Evolutionary conservation across 805 yeast genomes (phyloP).

Genomic region (Starmerella asiatica): DNA sequence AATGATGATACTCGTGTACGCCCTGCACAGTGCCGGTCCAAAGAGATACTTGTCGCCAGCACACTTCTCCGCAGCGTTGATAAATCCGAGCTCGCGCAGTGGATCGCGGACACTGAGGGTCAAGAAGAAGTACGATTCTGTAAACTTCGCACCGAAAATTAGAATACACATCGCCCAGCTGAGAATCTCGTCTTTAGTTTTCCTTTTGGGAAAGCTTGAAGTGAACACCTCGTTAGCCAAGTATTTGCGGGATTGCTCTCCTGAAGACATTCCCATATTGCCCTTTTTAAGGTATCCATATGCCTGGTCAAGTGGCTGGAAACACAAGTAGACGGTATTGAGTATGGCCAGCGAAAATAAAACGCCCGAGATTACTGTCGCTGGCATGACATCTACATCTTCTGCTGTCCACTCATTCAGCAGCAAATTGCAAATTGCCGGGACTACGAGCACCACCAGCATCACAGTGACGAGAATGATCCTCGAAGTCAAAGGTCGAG

Average conservation of each 20-base stretch:
- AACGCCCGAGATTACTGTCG: slow-evolving; percentile 33
- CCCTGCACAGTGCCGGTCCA: slow-evolving; percentile 40
- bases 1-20: slow-evolving; percentile 46
- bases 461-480: slow-evolving; percentile 32
- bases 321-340: slow-evolving; percentile 43
- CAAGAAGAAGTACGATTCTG: slow-evolving; percentile 67
- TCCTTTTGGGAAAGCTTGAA: slow-evolving; percentile 40
- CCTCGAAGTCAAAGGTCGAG: slow-evolving; percentile 43
- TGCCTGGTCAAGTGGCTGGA: slow-evolving; percentile 47
- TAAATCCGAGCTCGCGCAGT: slow-evolving; percentile 47
- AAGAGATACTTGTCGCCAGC: slow-evolving; percentile 42
- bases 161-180: slow-evolving; percentile 59
- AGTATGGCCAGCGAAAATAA: slow-evolving; percentile 46
- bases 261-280: not conserved
- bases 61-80: slow-evolving; percentile 42
- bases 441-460: slow-evolving; percentile 30
- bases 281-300: slow-evolving; percentile 28
- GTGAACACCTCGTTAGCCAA: slow-evolving; percentile 48
- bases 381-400: slow-evolving; percentile 8
- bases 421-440: slow-evolving; percentile 12
- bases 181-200: slow-evolving; percentile 42
- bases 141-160: slow-evolving; percentile 52
- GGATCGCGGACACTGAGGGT: slow-evolving; percentile 64
- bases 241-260: slow-evolving; percentile 22
- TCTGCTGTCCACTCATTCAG: slow-evolving; percentile 14